Evolutionary conservation across 2,329 filamentous ascomycete species (phyloP).

Genomic region (Alternaria brassicae): DNA sequence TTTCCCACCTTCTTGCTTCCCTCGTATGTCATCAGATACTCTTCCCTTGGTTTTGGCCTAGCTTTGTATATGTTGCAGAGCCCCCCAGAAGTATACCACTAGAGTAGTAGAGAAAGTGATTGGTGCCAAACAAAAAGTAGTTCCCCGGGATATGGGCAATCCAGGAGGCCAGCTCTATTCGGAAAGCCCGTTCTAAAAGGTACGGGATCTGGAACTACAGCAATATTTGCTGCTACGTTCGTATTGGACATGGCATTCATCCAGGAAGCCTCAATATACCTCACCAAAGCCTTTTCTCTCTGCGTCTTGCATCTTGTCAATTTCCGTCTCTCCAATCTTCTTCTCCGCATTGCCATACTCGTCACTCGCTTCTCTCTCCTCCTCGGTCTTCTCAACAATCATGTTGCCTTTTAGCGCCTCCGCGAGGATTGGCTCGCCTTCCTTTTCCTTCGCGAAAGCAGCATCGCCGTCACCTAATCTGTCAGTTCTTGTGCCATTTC

Average conservation of each 20-base stretch:
- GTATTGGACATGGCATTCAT: neutral
- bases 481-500: conserved; percentile 53
- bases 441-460: conserved; percentile 8
- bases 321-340: conserved; percentile 31
- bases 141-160: neutral
- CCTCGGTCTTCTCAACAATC: conserved; percentile 41
- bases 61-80: too few relatives aligned
- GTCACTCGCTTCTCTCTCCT: conserved; percentile 27
- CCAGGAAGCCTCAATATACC: conserved; percentile 35
- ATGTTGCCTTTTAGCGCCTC: conserved; percentile 47
- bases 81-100: too few relatives aligned
- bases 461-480: conserved; percentile 53
- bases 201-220: neutral
- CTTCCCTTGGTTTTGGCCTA: too few relatives aligned
- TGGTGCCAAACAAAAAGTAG: neutral
- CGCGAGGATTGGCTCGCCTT: conserved; percentile 34
- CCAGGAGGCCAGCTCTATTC: neutral
- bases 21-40: too few relatives aligned
- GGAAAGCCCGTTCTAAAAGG: neutral
- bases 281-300: conserved; percentile 43
- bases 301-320: conserved; percentile 40
- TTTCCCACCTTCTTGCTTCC: too few relatives aligned
- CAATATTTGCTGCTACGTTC: neutral
- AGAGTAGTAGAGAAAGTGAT: too few relatives aligned
- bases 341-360: conserved; percentile 21